Percentiles rank a stretch among this genome's conserved stretches.
phyloP scores from a whole-genome alignment of 2,329 filamentous ascomycete genomes.

The Karstenula rhodostoma region DNA sequence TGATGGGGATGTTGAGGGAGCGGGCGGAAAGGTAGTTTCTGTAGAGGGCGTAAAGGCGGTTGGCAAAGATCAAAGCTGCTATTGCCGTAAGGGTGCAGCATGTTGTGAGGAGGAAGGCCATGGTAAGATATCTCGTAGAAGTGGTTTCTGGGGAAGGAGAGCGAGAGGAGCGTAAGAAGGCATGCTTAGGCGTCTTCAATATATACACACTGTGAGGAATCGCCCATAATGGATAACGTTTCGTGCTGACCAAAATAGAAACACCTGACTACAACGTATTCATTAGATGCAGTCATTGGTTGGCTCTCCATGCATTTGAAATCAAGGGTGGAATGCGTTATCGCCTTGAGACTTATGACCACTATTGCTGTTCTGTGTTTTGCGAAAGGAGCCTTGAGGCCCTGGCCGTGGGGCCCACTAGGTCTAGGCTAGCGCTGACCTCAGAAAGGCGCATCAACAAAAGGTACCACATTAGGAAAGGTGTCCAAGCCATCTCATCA shows the following conservation, averaged over 20 bases:
- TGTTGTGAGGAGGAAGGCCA: background rate
- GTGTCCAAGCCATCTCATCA: background rate
- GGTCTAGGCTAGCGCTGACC: background rate
- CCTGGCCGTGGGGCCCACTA: background rate
- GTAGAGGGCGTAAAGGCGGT: slow-evolving; percentile 3
- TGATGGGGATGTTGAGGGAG: slow-evolving; percentile 2
- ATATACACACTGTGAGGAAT: background rate
- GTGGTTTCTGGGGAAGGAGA: background rate
- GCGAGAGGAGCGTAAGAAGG: background rate
- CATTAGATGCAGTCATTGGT: background rate
- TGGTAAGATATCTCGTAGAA: background rate
- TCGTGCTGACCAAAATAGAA: background rate
- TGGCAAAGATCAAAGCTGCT: background rate
- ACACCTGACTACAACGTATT: background rate
- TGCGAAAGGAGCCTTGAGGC: background rate
- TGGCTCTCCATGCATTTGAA: background rate
- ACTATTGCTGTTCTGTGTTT: background rate
- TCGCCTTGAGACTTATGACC: background rate
- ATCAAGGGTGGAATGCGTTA: background rate
- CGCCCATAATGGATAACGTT: background rate
- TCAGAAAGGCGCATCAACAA: background rate
- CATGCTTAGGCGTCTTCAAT: background rate
- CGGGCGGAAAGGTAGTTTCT: background rate
- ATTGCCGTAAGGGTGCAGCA: background rate
- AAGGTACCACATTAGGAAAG: background rate